Base-by-base conservation (phyloP, 2,329 filamentous ascomycete species). In the Colletotrichum spaethianum region DNA sequence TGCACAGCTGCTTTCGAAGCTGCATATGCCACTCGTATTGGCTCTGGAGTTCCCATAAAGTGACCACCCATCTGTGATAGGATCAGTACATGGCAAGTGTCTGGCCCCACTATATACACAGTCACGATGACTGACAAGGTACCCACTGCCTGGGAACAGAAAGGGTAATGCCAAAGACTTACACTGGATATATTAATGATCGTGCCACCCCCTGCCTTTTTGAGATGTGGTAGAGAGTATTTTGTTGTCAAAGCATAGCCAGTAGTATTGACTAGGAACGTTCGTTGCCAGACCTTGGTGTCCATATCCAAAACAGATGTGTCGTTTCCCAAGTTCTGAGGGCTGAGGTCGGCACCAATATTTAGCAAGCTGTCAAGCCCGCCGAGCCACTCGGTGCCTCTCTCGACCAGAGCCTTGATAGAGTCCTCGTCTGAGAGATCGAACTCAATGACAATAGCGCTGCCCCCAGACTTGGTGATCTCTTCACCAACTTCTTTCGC, bases 151-250 rank as follows among this genome's bases (percentile, higher is more conserved):
- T 46, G 8, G 20, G 44, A n/a, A 23, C 11, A 23, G 20, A 23
- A 46, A 46, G 20, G 52, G 52, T 6, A 1, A 16, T n/a, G 18
- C 5, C 14, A 28, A 12, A 18, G 4, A 67, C 56, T 62, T 46
- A 62, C 64, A 36, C 64, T 67, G 1, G 64, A 67, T 11, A 67
- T 67, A 3, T 67, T 67, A 23, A 67, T 67, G 7, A 67, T 67
- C 14, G 64, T 67, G 4, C 64, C 56, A 3, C 64, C 64, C 6
- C 64, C 56, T 3, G 33, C 56, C 2, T 40, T 23, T 28, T 67
- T 48, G 18, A 67, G n/a, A 40, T 67, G 56, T 0, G 56, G 64
- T 14, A 67, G 56, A 18, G 64, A 56, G 40, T 67, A 67, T 28
- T 67, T 67, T 0, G 64, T 67, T 8, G 64, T 67, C 33, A 67